phyloP scores from a whole-genome alignment of 2,329 filamentous ascomycete species.

The Karstenula rhodostoma region DNA sequence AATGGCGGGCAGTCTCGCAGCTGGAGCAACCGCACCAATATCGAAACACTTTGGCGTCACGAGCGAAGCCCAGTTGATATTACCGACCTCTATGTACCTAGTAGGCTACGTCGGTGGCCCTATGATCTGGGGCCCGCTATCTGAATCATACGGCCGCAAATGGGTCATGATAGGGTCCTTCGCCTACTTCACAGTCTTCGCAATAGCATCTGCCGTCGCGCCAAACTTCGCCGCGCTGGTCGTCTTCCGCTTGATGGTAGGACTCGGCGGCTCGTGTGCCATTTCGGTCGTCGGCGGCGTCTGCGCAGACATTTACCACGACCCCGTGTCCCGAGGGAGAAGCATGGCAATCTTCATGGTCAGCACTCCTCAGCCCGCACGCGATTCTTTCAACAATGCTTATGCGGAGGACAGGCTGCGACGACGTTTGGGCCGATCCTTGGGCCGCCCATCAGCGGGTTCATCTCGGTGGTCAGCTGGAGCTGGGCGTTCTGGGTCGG shows the following conservation, averaged over 20 bases:
- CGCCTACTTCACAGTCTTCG: slow-evolving; percentile 55
- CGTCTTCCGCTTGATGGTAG: slow-evolving; percentile 54
- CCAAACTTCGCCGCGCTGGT: slow-evolving; percentile 55
- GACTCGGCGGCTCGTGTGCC: slow-evolving; percentile 55
- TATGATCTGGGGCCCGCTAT: slow-evolving; percentile 55
- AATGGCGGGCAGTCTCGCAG: slow-evolving; percentile 57
- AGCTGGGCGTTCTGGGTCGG: slow-evolving; percentile 76
- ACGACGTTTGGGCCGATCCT: slow-evolving; percentile 73
- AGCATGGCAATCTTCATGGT: slow-evolving; percentile 46
- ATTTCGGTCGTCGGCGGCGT: slow-evolving; percentile 69
- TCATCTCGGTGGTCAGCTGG: slow-evolving; percentile 69
- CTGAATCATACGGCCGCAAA: slow-evolving; percentile 56
- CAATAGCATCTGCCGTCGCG: slow-evolving; percentile 54
- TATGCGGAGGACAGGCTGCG: slow-evolving; percentile 56
- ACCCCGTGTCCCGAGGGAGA: slow-evolving; percentile 52
- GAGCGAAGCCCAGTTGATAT: slow-evolving; percentile 52
- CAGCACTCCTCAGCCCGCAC: slow-evolving; percentile 2
- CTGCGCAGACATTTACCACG: slow-evolving; percentile 71
- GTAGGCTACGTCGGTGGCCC: slow-evolving; percentile 58
- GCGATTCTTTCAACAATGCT: slow-evolving; percentile 5
- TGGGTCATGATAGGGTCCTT: slow-evolving; percentile 61
- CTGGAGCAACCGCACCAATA: slow-evolving; percentile 68
- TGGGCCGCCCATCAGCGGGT: slow-evolving; percentile 71
- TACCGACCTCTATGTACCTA: slow-evolving; percentile 61
- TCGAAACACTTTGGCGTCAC: slow-evolving; percentile 65